Conservation (phyloP, 2,329 filamentous ascomycete genomes). For the Endocalyx cinctus region DNA sequence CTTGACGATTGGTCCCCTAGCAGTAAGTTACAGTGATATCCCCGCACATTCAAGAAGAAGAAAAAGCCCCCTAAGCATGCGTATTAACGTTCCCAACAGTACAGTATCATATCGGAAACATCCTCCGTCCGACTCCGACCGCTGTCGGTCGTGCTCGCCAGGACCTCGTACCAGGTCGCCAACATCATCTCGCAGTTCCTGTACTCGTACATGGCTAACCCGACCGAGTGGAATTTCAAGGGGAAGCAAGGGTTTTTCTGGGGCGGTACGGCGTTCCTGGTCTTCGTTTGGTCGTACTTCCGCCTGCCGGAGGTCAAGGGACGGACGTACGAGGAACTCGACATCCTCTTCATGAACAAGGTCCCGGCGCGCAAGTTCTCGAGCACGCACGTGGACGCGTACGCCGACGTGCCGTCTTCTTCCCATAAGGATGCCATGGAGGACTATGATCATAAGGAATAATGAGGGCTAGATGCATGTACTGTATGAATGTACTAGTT, state of each 20-base stretch:
- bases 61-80: too few relatives aligned
- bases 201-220: conserved; percentile 34
- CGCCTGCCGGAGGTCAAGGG: conserved; percentile 48
- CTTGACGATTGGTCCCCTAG: conserved; percentile 42
- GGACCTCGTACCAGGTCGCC: conserved; percentile 38
- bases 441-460: conserved; percentile 10
- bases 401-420: conserved; percentile 13
- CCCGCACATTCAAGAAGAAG: too few relatives aligned
- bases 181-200: conserved; percentile 37
- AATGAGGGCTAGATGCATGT: too few relatives aligned
- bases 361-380: conserved; percentile 36
- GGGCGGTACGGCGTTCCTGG: conserved; percentile 35
- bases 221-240: conserved; percentile 33
- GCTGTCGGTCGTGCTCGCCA: conserved; percentile 41
- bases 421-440: conserved; percentile 8
- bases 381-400: conserved; percentile 27
- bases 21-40: conserved; percentile 26
- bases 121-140: conserved; percentile 41
- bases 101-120: conserved; percentile 43
- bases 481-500: neutral
- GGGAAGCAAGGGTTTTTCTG: conserved; percentile 41
- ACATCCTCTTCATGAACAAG: conserved; percentile 44
- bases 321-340: conserved; percentile 48
- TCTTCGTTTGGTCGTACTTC: conserved; percentile 46
- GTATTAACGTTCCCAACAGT: conserved; percentile 22